Evolutionary conservation across 306 rosid genomes (phyloP).

Genomic region (Prinsepia uniflora): DNA sequence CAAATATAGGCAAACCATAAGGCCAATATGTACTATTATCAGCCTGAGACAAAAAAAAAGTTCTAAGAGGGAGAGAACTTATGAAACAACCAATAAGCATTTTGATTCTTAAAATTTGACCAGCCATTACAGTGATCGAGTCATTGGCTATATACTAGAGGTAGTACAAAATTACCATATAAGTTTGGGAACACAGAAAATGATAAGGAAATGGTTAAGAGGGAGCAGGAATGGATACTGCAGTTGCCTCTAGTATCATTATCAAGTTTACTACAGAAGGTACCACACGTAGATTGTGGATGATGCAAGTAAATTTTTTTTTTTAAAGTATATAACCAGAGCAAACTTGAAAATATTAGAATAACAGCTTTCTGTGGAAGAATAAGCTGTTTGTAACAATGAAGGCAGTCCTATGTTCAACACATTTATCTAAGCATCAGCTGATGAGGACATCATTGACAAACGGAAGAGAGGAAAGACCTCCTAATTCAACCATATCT

Average conservation of each 20-base stretch:
- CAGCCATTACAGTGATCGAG: background rate
- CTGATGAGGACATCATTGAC: too few species aligned
- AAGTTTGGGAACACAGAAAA: background rate
- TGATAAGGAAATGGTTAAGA: background rate
- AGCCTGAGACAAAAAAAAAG: background rate
- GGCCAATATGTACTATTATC: background rate
- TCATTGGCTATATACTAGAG: background rate
- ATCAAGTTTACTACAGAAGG: background rate
- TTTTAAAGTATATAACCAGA: background rate
- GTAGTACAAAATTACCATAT: background rate
- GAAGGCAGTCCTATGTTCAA: background rate
- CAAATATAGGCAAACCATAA: constrained; percentile 26
- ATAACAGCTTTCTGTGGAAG: background rate
- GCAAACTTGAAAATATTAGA: background rate
- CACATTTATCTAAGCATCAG: background rate
- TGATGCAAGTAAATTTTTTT: background rate
- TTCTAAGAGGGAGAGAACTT: constrained; percentile 1
- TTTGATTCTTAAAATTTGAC: background rate
- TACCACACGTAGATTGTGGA: background rate
- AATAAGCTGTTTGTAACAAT: background rate
- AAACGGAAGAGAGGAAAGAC: too few species aligned
- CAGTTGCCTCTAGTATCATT: background rate
- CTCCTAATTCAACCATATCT: too few species aligned
- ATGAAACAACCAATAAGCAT: background rate
- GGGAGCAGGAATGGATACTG: background rate